Base-by-base conservation (phyloP, 257 asterid species). In the Avicennia marina region DNA sequence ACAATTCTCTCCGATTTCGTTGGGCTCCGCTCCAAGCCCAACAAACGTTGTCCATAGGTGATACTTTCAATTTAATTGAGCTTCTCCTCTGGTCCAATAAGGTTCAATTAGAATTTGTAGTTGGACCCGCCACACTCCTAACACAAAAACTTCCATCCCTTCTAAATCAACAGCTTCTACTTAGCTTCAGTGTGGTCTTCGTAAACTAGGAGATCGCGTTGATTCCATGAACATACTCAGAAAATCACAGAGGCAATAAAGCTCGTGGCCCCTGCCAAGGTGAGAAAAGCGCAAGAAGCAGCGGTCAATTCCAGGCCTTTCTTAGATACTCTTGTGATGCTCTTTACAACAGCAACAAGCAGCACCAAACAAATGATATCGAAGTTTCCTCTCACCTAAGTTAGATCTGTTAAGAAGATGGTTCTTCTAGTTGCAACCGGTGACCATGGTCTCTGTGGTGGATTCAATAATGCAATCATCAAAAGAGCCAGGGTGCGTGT, bases 161-260 rank as follows among this genome's bases (percentile, higher is more conserved):
- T 67, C 78, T 5, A 54, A 75, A 66, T 70, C 89, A 33, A 53
- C 86, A 1, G 58, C 78, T n/a, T n/a, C n/a, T 52, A 71, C 87
- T 31, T 84, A 86, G 49, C 60, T 90, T 52, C 89, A 75, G 26
- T 90, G 98, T 60, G 38, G 71, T 22, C 89, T 90, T 18, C 94
- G 96, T 2, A 94, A 90, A 4, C 88, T 87, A 6, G 96, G 96
- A 2, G 91, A 60, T 0, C 95, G 98, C 7, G 87, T 90, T 38
- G 72, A 71, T 0, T 84, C 96, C 0, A 95, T 87, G 12, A 87
- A 81, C 70, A 87, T 83, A 90, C 98, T 0, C 94, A 87, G 79
- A 90, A 90, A 25, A 87, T 90, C 74, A 90, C 98, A 0, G 98
- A 90, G 75, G 96, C 98, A 56, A 84, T 90, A 96, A 90, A 90